Conservation (phyloP, 345 rosid species). For the Moricandia arvensis region DNA sequence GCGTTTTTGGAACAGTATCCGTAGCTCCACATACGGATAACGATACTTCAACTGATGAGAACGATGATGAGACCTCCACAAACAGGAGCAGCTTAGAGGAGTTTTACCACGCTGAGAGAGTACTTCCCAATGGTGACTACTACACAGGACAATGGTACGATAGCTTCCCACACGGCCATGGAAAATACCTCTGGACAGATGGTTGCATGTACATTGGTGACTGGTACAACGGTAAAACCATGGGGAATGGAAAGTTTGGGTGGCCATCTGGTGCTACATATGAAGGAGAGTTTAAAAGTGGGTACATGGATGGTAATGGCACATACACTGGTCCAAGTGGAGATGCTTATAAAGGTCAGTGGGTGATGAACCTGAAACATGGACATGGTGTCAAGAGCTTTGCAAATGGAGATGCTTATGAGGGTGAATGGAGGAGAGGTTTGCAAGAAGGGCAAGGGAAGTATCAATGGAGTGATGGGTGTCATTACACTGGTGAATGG, state of each 20-base stretch:
- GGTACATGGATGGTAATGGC: slow-evolving; percentile 89
- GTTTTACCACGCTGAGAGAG: slow-evolving; percentile 58
- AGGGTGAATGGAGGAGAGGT: slow-evolving; percentile 88
- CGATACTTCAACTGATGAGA: slow-evolving; percentile 36
- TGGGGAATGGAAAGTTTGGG: slow-evolving; percentile 79
- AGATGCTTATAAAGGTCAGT: slow-evolving; percentile 68
- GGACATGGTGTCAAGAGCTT: slow-evolving; percentile 66
- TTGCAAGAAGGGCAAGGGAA: slow-evolving; percentile 77
- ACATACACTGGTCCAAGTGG: slow-evolving; percentile 60
- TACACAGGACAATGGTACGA: slow-evolving; percentile 88
- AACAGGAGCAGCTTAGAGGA: slow-evolving; percentile 35
- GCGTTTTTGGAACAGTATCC: slow-evolving; percentile 69
- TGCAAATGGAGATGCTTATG: slow-evolving; percentile 74
- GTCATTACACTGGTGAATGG: slow-evolving; percentile 72
- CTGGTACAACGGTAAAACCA: slow-evolving; percentile 77
- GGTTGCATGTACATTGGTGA: slow-evolving; percentile 88
- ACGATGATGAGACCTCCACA: slow-evolving; percentile 31
- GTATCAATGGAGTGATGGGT: slow-evolving; percentile 67
- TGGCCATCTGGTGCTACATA: slow-evolving; percentile 94
- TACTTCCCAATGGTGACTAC: slow-evolving; percentile 80
- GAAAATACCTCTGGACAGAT: slow-evolving; percentile 87
- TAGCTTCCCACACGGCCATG: slow-evolving; percentile 79
- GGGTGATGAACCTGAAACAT: slow-evolving; percentile 91
- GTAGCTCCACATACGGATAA: slow-evolving; percentile 55
- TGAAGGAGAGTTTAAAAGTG: slow-evolving; percentile 90